Evolutionary conservation across 169 alveolate genomes (phyloP).

Genomic region (Eimeria falciformis): DNA sequence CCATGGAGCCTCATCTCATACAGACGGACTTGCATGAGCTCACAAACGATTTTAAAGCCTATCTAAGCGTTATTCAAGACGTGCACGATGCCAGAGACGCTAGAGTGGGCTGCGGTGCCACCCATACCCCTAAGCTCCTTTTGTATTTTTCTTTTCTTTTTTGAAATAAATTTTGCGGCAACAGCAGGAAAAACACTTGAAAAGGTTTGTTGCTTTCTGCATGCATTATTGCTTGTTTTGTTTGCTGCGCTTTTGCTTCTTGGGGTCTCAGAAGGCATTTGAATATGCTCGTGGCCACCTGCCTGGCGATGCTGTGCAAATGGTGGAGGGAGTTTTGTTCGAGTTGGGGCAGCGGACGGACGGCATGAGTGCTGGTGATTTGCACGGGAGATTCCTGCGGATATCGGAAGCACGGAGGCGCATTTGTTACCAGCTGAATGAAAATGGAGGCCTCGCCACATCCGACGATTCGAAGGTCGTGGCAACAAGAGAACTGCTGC

Average conservation of each 20-base stretch:
- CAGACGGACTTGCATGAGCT: constrained; percentile 85
- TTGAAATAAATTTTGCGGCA: no score
- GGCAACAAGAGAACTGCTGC: constrained; percentile 76
- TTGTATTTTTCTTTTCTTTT: no score
- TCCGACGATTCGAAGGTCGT: constrained; percentile 56
- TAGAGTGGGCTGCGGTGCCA: constrained; percentile 10
- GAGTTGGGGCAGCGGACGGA: constrained; percentile 68
- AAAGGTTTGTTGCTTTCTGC: no score
- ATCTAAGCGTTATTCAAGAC: constrained; percentile 77
- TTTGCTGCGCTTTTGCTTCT: neutral
- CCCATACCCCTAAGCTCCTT: no score
- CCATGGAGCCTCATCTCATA: constrained; percentile 90
- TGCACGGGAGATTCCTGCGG: constrained; percentile 44
- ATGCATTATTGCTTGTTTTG: no score
- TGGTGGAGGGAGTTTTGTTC: constrained; percentile 39
- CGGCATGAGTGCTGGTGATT: constrained; percentile 39
- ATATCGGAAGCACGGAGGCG: constrained; percentile 66
- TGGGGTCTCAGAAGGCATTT: constrained; percentile 67
- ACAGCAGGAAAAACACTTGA: no score
- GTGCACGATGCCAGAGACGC: constrained; percentile 81
- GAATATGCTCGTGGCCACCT: constrained; percentile 75
- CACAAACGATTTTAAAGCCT: constrained; percentile 78
- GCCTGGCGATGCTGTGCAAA: constrained; percentile 30
- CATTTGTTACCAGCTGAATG: constrained; percentile 62
- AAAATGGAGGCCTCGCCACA: constrained; percentile 23